Base-by-base conservation (phyloP, 768 basidiomycete species). In the Tricholoma furcatifolium region DNA sequence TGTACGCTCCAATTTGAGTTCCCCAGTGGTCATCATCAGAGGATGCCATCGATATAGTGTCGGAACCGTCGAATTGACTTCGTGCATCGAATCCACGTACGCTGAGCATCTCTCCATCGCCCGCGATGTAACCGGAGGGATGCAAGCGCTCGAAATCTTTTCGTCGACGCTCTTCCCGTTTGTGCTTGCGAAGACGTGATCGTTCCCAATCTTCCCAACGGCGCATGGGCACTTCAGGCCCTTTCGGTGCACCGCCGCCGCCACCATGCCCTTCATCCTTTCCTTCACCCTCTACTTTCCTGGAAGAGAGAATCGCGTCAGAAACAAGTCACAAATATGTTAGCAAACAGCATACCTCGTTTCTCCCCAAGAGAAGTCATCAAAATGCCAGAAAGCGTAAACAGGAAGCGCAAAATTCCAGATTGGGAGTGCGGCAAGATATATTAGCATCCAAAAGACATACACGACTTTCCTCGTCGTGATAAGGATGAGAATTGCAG, bases 121-220 rank as follows among this genome's bases (percentile, higher is more conserved):
- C 79, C 32, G 75, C 66, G 47, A 78, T 69, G 64, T 84, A 87
- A 36, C 90, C 88, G 14, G 79, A 74, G 27, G 88, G 87, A 66
- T 90, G 85, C 31, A 76, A 68, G 40, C 91, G 82, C 63, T 94
- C 93, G 59, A 97, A 80, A 6, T 98, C 93, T 62, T 76, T 77
- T 53, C 87, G 74, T 52, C 93, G 76, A 59, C 87, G 79, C 61
- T 93, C 91, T 63, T 97, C 95, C 2, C 97, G 85, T 55, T 82
- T 84, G 30, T 96, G 57, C 71, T 98, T 98, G 46, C 96, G 87
- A 43, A 98, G 76, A 40, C 97, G 81, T 21, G 93, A 96, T 20
- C 94, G 84, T 65, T 99, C 97, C 97, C 96, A 99, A 62, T 99
- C 96, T 70, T 98, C 97, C 97, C 97, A 99, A 45, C 96, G 81